Percentiles rank a stretch among this genome's conserved stretches.
Evolutionary conservation across 495 filamentous ascomycete genomes (phyloP).

Genomic region (Trichoderma virens): DNA sequence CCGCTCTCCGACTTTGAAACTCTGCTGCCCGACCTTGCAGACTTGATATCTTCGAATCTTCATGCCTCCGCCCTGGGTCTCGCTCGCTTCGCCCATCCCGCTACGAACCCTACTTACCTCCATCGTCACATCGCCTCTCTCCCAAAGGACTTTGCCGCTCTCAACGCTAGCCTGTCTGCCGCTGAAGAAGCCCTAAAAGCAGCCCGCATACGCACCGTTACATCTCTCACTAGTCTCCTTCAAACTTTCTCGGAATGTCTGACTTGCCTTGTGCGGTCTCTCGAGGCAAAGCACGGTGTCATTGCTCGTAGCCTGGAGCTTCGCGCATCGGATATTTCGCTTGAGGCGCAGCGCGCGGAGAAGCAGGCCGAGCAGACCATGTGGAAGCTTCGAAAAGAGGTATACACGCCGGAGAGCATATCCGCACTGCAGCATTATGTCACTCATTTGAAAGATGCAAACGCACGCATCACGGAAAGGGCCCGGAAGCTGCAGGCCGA

Average conservation of each 20-base stretch:
- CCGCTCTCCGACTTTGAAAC: constrained; percentile 32
- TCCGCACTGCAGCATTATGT: constrained; percentile 51
- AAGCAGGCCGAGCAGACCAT: constrained; percentile 27
- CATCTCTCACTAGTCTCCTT: constrained; percentile 24
- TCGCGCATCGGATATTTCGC: constrained; percentile 46
- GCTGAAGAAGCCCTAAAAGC: constrained; percentile 23
- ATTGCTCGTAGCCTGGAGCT: constrained; percentile 54
- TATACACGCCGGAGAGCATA: constrained; percentile 51
- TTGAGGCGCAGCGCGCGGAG: constrained; percentile 44
- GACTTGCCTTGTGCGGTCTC: constrained; percentile 24
- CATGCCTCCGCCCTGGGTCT: constrained; percentile 31
- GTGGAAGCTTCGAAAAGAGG: constrained; percentile 23
- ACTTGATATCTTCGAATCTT: constrained; percentile 33
- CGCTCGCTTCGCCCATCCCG: constrained; percentile 37
- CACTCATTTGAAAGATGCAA: constrained; percentile 44
- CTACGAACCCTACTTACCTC: constrained; percentile 45
- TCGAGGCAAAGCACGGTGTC: constrained; percentile 55
- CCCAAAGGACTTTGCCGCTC: constrained; percentile 19
- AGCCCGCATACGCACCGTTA: constrained; percentile 26
- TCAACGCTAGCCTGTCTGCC: constrained; percentile 17
- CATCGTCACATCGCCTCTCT: constrained; percentile 41
- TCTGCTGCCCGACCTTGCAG: constrained; percentile 32
- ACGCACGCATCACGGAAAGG: constrained; percentile 39
- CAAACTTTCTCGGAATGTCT: constrained; percentile 23
- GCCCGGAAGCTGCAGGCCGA: constrained; percentile 37